Evolutionary conservation across 192 early-diverging fungal species (phyloP), one percentile per base, ranked within the genome.

Genomic region (Rhizoclosmatium globosum): DNA sequence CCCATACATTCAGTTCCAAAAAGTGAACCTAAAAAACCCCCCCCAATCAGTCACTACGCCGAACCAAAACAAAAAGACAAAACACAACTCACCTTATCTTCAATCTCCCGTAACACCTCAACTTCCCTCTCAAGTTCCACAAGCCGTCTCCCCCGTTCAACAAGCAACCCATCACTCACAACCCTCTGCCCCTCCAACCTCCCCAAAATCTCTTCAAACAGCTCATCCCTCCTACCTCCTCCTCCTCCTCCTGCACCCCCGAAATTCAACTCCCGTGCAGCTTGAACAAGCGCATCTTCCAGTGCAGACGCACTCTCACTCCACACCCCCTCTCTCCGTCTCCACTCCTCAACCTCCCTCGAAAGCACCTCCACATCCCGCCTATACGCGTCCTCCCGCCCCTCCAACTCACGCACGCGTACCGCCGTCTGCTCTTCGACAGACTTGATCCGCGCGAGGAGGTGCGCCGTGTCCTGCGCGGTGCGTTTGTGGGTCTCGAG

Each of bases 281-380:
- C 74, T 21, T 67, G 19, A 38, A 76, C 47, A n/a, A 76, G 41
- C 13, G 62, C 39, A 21, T 65, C 62, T 39, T 76, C 74, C 23
- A 76, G 31, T n/a, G 23, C 11, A 23, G 43, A 13, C 2, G 66
- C 31, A 31, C 42, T 39, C 6, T 67, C 74, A 17, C 15, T 31
- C 4, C 64, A 47, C 62, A 53, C 62, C 44, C 11, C 31, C 43
- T 76, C 74, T 11, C 48, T 38, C 23, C 15, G 4, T 39, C 60
- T 39, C 38, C 9, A 19, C 60, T 21, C 60, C 9, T 62, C 60
- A 7, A 19, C 7, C 23, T 9, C 60, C 21, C 15, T 23, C 15
- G 19, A 31, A 64, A 17, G 19, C 42, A 11, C 72, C 15, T 45
- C 59, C 39, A 64, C n/a, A 11, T 74, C 72, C 21, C 44, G 19